Conservation (phyloP, 139 green algal species). For the Chlorella sorokiniana region DNA sequence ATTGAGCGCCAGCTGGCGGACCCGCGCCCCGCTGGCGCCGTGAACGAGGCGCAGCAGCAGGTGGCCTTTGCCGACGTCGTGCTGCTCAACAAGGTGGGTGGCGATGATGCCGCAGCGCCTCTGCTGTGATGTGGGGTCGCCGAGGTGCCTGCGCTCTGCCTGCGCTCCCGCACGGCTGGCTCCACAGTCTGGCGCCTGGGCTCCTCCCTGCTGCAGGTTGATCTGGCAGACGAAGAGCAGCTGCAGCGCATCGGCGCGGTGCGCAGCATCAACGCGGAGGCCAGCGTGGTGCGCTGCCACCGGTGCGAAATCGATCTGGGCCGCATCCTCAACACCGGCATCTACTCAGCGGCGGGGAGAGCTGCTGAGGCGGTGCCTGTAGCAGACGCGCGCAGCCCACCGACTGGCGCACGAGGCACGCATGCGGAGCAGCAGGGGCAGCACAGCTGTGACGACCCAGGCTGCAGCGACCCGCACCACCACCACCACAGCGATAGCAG, state of each 20-base stretch:
- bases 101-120: neutral
- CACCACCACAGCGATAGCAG: neutral
- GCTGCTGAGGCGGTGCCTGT: neutral
- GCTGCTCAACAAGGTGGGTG: conserved; percentile 84
- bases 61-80: conserved; percentile 87
- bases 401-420: neutral
- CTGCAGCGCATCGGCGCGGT: conserved; percentile 53
- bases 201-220: conserved; percentile 54
- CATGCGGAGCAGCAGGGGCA: neutral
- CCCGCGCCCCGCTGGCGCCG: conserved; percentile 39
- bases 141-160: no score
- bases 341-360: conserved; percentile 23
- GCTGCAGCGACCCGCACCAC: conserved; percentile 22
- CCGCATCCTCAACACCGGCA: conserved; percentile 65
- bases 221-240: conserved; percentile 65
- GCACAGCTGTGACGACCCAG: neutral
- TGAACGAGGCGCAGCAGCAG: conserved; percentile 87
- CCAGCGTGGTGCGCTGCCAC: conserved; percentile 62
- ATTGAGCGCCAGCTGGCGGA: conserved; percentile 70
- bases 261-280: conserved; percentile 70
- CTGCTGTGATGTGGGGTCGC: neutral
- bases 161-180: no score
- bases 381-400: neutral
- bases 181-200: neutral
- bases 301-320: conserved; percentile 68